These are phyloP conservation scores for Pyrenochaeta sp. DNA, from an alignment of 2,329 filamentous ascomycete genomes.

Conservation along the genomic window DNA sequence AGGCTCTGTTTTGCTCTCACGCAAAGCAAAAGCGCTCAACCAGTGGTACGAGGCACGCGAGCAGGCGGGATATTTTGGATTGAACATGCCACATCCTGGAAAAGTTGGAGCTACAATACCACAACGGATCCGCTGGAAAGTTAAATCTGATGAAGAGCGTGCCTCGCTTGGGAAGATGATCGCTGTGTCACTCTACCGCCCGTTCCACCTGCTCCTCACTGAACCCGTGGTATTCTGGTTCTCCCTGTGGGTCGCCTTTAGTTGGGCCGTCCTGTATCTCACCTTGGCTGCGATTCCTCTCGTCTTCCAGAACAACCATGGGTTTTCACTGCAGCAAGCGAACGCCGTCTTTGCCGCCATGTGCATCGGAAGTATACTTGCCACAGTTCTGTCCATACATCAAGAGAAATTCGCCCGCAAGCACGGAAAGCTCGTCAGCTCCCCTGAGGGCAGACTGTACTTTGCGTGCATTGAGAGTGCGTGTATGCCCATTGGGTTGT, in stretches of 20 bases:
- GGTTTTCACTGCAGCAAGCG: slow-evolving; percentile 71
- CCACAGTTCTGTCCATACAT: slow-evolving; percentile 72
- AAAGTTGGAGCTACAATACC: slow-evolving; percentile 39
- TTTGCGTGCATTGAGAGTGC: slow-evolving; percentile 79
- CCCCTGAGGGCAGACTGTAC: slow-evolving; percentile 80
- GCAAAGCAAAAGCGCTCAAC: slow-evolving; percentile 77
- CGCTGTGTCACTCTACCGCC: slow-evolving; percentile 74
- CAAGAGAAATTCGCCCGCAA: slow-evolving; percentile 72
- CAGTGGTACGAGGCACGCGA: slow-evolving; percentile 80
- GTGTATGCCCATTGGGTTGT: slow-evolving; percentile 79
- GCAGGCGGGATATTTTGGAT: slow-evolving; percentile 64
- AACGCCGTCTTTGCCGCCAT: slow-evolving; percentile 79
- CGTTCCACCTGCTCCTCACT: slow-evolving; percentile 78
- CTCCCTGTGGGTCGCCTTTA: slow-evolving; percentile 87
- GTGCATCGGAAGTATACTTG: slow-evolving; percentile 70
- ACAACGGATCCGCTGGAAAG: slow-evolving; percentile 77
- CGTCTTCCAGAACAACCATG: slow-evolving; percentile 73
- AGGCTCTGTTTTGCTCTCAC: slow-evolving; percentile 78
- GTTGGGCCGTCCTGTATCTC: slow-evolving; percentile 88
- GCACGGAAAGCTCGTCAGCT: slow-evolving; percentile 47
- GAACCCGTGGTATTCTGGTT: slow-evolving; percentile 86
- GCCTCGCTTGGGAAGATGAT: slow-evolving; percentile 74
- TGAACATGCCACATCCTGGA: slow-evolving; percentile 53
- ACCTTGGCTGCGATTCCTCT: slow-evolving; percentile 82
- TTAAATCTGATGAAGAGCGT: slow-evolving; percentile 79